Percentiles rank a stretch among this genome's conserved stretches.
phyloP scores from a whole-genome alignment of 768 basidiomycete genomes.

The Suillus lakei region DNA sequence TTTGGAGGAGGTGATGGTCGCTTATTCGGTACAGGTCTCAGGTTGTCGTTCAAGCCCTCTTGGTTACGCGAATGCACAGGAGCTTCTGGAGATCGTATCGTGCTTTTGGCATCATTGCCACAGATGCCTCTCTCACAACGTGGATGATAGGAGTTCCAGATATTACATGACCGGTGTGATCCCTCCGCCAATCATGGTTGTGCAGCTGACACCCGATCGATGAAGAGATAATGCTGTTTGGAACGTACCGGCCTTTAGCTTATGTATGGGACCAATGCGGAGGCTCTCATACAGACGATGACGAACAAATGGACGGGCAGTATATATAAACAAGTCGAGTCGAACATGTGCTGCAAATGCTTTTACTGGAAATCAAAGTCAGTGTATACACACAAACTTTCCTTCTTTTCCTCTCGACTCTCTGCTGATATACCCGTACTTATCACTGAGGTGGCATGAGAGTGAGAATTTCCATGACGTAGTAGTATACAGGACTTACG shows the following conservation, averaged over 20 bases:
- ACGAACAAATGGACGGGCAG: too few species aligned
- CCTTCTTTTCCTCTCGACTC: too few species aligned
- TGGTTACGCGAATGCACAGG: slow-evolving; percentile 5
- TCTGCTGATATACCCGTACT: too few species aligned
- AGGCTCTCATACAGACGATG: too few species aligned
- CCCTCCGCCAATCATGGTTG: neutral
- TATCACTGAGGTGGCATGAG: too few species aligned
- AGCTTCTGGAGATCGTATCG: neutral
- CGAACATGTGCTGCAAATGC: too few species aligned
- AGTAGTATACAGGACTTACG: too few species aligned
- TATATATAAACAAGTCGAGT: too few species aligned
- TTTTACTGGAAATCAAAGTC: too few species aligned
- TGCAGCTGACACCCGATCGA: neutral
- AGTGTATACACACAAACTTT: too few species aligned
- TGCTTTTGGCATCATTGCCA: neutral
- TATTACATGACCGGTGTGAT: neutral
- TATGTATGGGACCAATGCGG: neutral
- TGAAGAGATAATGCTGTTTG: neutral
- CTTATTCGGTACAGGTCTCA: neutral
- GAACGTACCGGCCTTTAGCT: neutral
- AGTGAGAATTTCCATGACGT: too few species aligned
- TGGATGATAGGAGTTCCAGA: neutral
- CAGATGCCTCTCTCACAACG: neutral
- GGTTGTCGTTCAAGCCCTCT: neutral
- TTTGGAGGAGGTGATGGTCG: neutral